Conservation (phyloP, 2,329 filamentous ascomycete genomes). For the Fusarium agapanthi region DNA sequence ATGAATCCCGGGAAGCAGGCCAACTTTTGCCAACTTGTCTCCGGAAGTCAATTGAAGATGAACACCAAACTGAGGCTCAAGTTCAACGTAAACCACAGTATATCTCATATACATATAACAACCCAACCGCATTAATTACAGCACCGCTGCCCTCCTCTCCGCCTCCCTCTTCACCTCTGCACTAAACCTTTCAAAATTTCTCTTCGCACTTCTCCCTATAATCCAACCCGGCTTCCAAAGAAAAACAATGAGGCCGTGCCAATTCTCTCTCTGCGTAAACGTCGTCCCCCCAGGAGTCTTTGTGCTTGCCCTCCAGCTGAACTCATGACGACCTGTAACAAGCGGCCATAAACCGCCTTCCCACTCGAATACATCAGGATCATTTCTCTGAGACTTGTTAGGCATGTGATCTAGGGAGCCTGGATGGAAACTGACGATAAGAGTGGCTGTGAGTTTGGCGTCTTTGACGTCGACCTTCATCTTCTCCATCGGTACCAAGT, state of each 20-base stretch:
- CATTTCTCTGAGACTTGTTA: neutral
- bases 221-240: neutral
- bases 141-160: neutral
- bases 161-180: slow-evolving; percentile 10
- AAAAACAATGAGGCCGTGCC: neutral
- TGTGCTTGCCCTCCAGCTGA: slow-evolving; percentile 11
- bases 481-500: neutral
- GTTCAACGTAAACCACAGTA: too few relatives aligned
- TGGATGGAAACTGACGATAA: neutral
- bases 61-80: too few relatives aligned
- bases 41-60: too few relatives aligned
- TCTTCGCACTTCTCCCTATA: neutral
- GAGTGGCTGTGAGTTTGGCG: neutral
- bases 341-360: neutral
- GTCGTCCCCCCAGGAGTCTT: neutral
- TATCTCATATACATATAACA: too few relatives aligned
- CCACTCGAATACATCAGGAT: neutral
- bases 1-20: rapidly evolving
- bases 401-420: rapidly evolving
- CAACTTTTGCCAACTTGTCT: too few relatives aligned
- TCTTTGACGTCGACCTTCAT: slow-evolving; percentile 1
- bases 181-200: neutral
- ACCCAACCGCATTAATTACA: too few relatives aligned
- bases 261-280: slow-evolving; percentile 4
- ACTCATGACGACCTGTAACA: slow-evolving; percentile 3